Evolutionary conservation across 23 red algal genomes (phyloP).

Genomic region (Chondrus crispus): DNA sequence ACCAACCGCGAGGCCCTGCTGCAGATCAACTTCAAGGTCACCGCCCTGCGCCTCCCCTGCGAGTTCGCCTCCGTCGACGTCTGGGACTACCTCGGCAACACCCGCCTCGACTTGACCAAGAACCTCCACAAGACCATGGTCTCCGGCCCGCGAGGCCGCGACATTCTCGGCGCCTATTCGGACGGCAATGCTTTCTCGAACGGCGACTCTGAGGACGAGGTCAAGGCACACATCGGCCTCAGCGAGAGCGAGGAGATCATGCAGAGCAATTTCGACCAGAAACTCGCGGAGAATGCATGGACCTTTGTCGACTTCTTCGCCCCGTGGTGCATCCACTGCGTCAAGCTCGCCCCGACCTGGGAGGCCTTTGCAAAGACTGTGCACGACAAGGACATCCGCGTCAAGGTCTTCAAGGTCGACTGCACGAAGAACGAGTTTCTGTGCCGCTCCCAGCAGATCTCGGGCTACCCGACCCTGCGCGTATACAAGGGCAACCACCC

Average conservation of each 20-base stretch:
- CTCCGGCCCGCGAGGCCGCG: slow-evolving; percentile 45
- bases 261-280: slow-evolving; percentile 38
- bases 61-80: slow-evolving; percentile 75
- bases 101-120: slow-evolving; percentile 62
- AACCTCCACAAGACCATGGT: slow-evolving; percentile 68
- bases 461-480: slow-evolving; percentile 63
- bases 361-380: slow-evolving; percentile 79
- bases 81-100: slow-evolving; percentile 76
- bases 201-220: slow-evolving; percentile 56
- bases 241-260: slow-evolving; percentile 59
- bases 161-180: slow-evolving; percentile 59
- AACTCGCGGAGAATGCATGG: slow-evolving; percentile 64
- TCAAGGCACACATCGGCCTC: slow-evolving; percentile 35
- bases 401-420: slow-evolving; percentile 74
- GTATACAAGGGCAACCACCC: slow-evolving; percentile 51
- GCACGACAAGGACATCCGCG: slow-evolving; percentile 71
- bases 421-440: slow-evolving; percentile 67
- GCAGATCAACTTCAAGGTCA: slow-evolving; percentile 72
- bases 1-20: slow-evolving; percentile 55
- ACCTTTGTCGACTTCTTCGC: slow-evolving; percentile 77
- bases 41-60: slow-evolving; percentile 68
- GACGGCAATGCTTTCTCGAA: slow-evolving; percentile 35
- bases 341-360: slow-evolving; percentile 60
- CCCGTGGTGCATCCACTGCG: slow-evolving; percentile 73
- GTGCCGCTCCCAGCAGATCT: slow-evolving; percentile 51